Evolutionary conservation across 371 early-diverging fungal species (phyloP).

Genomic region (Apophysomyces ossiformis): DNA sequence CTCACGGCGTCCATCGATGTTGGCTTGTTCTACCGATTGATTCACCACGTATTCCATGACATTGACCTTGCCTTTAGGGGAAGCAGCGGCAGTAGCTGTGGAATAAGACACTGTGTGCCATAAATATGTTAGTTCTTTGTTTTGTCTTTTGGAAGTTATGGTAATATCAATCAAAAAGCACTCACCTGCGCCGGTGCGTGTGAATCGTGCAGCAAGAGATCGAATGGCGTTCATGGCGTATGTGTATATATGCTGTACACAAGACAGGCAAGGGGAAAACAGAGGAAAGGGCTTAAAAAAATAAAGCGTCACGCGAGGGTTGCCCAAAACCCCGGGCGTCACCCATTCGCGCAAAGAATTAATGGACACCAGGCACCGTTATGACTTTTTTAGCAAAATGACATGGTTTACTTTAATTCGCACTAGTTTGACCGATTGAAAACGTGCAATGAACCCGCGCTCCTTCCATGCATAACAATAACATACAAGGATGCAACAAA

Average conservation of each 20-base stretch:
- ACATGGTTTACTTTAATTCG: no score
- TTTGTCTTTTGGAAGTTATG: no score
- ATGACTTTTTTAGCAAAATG: no score
- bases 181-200: neutral
- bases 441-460: no score
- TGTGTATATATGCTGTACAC: neutral
- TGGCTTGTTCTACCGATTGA: slow-evolving; percentile 63
- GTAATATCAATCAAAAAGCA: neutral
- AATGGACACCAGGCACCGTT: no score
- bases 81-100: slow-evolving; percentile 19
- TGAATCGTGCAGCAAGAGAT: slow-evolving; percentile 3
- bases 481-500: no score
- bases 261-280: neutral
- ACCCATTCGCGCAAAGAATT: no score
- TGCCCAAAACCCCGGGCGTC: no score
- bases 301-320: no score
- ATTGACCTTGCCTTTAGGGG: slow-evolving; percentile 58
- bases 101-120: neutral
- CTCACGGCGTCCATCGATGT: slow-evolving; percentile 64
- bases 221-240: slow-evolving; percentile 7
- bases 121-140: no score
- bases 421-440: no score
- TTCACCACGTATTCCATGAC: slow-evolving; percentile 70
- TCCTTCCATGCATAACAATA: no score
- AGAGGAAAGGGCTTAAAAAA: neutral